Evolutionary conservation across 139 green algal species (phyloP), one percentile per base, ranked within the genome.

Genomic region (Chlamydomonas sp.): DNA sequence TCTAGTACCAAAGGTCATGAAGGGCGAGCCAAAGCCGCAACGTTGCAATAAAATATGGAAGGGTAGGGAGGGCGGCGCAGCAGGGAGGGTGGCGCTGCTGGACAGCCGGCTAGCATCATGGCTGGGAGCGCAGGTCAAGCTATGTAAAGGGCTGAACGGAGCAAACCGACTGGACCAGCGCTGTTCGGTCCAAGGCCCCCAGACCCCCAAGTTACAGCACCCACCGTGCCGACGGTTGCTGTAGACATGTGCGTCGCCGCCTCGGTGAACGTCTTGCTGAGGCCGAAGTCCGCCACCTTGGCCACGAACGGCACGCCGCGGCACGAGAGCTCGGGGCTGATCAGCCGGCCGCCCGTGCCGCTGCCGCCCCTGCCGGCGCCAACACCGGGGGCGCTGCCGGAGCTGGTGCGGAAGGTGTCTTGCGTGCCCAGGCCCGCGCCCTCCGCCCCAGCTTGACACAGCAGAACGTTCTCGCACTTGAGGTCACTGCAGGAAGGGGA

Each of bases 401-500:
- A 4, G 75, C 75, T 64, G 57, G 57, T 5, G 14, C 14, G 77
- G 2, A 16, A 31, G 8, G n/a, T 61, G 57, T 9, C 71, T 2
- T 58, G 9, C 59, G 81, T 60, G 78, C 66, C 66, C 66, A 71
- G 10, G 66, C 66, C 66, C 66, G 66, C 31, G 31, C 66, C 66
- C 9, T 14, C 66, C 66, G 10, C 66, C 66, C 12, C 66, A 10
- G 66, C 12, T 71, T 8, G 6, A 16, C 61, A 78, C 0, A 91
- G 79, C 63, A 91, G 79, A 63, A 91, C 88, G 66, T 91, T 91
- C 49, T 91, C 84, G 77, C 83, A 86, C n/a, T 84, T 89, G 68
- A 85, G 72, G 49, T 88, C 83, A 7, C 82, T 86, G 82, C 17
- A 17, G 49, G 61, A 3, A 58, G 49, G 16, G 3, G 63, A 57